Conservation (phyloP, 2,329 filamentous ascomycete species). For the Leptodontidium sp. region DNA sequence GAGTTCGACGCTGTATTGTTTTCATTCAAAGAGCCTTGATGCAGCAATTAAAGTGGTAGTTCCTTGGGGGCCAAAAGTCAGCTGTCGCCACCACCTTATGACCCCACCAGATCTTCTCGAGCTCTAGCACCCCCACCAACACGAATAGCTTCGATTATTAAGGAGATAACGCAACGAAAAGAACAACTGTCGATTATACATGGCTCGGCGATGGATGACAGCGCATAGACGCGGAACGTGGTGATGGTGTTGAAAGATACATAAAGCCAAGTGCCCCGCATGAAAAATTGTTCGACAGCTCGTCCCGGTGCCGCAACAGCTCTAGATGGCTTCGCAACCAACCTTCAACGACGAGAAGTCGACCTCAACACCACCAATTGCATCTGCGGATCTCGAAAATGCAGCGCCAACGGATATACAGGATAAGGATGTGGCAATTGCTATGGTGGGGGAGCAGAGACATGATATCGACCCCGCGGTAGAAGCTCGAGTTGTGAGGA, state of each 20-base stretch:
- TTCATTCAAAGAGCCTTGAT: background rate
- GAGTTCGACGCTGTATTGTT: too few species aligned
- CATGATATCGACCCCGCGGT: constrained; percentile 57
- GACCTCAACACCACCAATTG: constrained; percentile 11
- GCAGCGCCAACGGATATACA: background rate
- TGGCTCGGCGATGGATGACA: background rate
- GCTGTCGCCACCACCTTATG: background rate
- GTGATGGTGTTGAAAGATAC: constrained; percentile 7
- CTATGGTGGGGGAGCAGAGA: constrained; percentile 42
- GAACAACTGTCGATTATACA: background rate
- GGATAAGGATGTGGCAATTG: constrained; percentile 41
- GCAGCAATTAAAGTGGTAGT: background rate
- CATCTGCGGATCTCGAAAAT: constrained; percentile 11
- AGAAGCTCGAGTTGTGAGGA: constrained; percentile 65
- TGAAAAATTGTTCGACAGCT: constrained; percentile 9
- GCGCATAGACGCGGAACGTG: constrained; percentile 13
- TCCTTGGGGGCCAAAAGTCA: background rate
- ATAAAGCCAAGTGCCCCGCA: background rate
- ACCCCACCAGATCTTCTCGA: background rate
- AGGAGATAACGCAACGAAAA: constrained; percentile 4
- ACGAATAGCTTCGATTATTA: constrained; percentile 12
- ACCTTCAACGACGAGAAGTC: constrained; percentile 10
- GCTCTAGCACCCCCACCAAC: constrained; percentile 1
- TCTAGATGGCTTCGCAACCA: constrained; percentile 1
- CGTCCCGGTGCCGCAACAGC: constrained; percentile 9